Evolutionary conservation across 2,329 filamentous ascomycete species (phyloP), one percentile per base, ranked within the genome.

Genomic region (Sphaerulina vaccinii): DNA sequence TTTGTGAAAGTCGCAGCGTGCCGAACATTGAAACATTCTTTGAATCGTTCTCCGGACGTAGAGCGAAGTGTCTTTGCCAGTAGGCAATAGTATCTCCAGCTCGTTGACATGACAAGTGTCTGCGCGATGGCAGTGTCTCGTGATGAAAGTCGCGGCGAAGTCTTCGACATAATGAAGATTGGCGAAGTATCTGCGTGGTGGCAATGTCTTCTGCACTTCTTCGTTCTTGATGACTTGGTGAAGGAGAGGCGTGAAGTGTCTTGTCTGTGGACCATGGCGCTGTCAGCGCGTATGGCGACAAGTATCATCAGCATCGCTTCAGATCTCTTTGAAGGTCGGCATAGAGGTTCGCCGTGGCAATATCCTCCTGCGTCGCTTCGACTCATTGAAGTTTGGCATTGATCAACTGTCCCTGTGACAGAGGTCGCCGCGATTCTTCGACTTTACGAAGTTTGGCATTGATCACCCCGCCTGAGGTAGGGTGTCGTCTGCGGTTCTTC

Each of bases 11-110:
- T 5, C 5, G 24, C 24, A n/a, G 33, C 33, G 11, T 7, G 5
- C 13, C 5, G 15, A n/a, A 5, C 33, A 36, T 38, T 13, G 36
- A 18, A 19, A 4, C 5, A 38, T 8, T 38, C 36, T 18, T 6
- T 38, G 36, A 19, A 38, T 16, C 11, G 15, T 16, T 38, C 36
- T 19, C 36, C n/a, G 43, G 15, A 32, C 35, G 5, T 21, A n/a
- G 23, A 47, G n/a, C 29, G n/a, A 39, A 47, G 44, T 39, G 35
- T 21, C 44, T 40, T 19, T 21, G 36, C 16, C 19, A 16, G 36
- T 35, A 9, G 43, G 22, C 5, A 23, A 23, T 35, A 48, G 23
- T 33, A 13, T 29, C 35, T 29, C 21, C 8, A 19, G 13, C 7
- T n/a, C 21, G 21, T 19, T 13, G 40, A 21, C n/a, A 32, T 19